Conservation (phyloP, 306 rosid genomes). For the Quercus berberidifolia region DNA sequence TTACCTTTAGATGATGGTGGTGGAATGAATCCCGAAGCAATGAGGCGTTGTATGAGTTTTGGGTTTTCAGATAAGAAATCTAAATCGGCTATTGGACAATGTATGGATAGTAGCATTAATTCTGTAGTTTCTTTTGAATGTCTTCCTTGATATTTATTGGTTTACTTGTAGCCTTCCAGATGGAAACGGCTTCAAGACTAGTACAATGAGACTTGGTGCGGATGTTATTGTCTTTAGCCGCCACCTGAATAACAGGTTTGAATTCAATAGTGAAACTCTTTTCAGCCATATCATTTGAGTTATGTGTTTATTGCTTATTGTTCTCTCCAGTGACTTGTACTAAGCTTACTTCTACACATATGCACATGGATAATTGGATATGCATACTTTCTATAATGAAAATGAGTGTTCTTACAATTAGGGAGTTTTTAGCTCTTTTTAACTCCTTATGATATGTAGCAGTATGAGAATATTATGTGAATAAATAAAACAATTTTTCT, state of each 20-base stretch:
- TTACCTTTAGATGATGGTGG: constrained; percentile 75
- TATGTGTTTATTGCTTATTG: neutral
- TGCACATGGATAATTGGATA: neutral
- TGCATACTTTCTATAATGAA: too few species aligned
- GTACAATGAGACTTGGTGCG: constrained; percentile 97
- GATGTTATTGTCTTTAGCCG: constrained; percentile 88
- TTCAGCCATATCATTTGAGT: neutral
- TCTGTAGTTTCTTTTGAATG: constrained; percentile 11
- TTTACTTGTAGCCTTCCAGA: constrained; percentile 56
- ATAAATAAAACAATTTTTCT: neutral
- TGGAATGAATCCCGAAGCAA: constrained; percentile 84
- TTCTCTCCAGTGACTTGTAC: neutral
- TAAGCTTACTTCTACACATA: neutral
- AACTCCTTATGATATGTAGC: too few species aligned
- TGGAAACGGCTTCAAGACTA: constrained; percentile 99
- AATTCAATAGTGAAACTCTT: constrained; percentile 4
- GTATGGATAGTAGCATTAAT: constrained; percentile 49
- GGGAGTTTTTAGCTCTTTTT: neutral
- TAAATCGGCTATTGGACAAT: constrained; percentile 72
- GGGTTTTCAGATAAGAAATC: constrained; percentile 86
- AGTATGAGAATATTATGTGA: neutral
- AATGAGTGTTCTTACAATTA: neutral
- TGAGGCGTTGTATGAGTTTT: constrained; percentile 93
- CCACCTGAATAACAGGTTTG: constrained; percentile 56
- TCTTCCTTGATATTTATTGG: constrained; percentile 25